Evolutionary conservation across 2,329 filamentous ascomycete genomes (phyloP), one percentile per base, ranked within the genome.

Genomic region (Elsinoe fawcettii): DNA sequence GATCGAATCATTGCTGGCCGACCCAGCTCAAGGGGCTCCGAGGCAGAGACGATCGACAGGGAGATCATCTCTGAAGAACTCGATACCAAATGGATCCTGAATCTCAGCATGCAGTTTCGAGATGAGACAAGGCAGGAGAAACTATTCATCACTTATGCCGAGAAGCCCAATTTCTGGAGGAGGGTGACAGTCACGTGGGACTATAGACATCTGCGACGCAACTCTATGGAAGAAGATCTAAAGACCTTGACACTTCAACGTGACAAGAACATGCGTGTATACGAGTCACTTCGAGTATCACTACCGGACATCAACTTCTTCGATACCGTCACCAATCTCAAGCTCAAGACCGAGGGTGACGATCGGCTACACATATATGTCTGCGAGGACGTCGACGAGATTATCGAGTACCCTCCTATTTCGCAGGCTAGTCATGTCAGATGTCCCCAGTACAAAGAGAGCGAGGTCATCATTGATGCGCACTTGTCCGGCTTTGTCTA

Each of bases 401-500:
- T 93, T 59, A 95, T 99, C 58, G 80, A 83, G 8, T 97, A 92
- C 66, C 93, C 93, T 2, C 80, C 83, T 0, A 75, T 85, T 22
- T 81, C 81, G 37, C 83, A 87, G 60, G 81, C 97, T 58, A 79
- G 84, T 14, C 90, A 97, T 70, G 76, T 96, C 54, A 60, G 67
- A 4, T 74, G 73, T 61, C 68, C 67, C 22, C 80, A 77, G 58
- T 84, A 86, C 70, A 79, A 77, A 34, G 92, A 97, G 69, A 82
- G 80, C 51, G 83, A 90, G 36, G 77, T 99, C 34, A 77, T 83
- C 41, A 96, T 99, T 66, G 88, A 95, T 63, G 88, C 89, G 0
- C 93, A 99, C 74, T 83, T 97, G 70, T 97, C 92, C 20, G 93
- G 93, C 1, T 99, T 97, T 68, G 93, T 97, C 16, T 99, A 97